Percentiles rank a stretch among this genome's conserved stretches.
phyloP scores from a whole-genome alignment of 164 flowering plant species.

The Pachysandra terminalis region DNA sequence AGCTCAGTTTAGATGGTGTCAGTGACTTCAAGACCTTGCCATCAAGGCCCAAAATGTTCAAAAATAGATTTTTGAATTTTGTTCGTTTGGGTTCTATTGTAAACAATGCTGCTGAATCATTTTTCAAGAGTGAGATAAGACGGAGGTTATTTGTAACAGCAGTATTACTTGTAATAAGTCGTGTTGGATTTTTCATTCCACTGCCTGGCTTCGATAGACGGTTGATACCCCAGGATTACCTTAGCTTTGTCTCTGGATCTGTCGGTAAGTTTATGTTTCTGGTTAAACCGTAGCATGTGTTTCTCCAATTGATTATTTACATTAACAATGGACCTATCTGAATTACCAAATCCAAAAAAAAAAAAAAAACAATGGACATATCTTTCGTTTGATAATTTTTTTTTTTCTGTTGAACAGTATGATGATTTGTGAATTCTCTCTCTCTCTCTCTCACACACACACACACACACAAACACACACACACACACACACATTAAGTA shows the following conservation, averaged over 20 bases:
- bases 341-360: too few relatives aligned
- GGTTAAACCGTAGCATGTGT: too few relatives aligned
- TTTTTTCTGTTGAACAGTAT: too few relatives aligned
- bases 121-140: slow-evolving; percentile 97
- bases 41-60: slow-evolving; percentile 38
- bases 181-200: slow-evolving; percentile 91
- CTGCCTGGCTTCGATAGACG: slow-evolving; percentile 95
- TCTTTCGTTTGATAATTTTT: too few relatives aligned
- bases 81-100: slow-evolving; percentile 70
- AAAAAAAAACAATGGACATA: too few relatives aligned
- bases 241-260: slow-evolving; percentile 83
- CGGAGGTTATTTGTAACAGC: slow-evolving; percentile 90
- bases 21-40: slow-evolving; percentile 13
- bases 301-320: neutral
- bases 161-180: slow-evolving; percentile 67
- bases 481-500: too few relatives aligned
- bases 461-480: too few relatives aligned
- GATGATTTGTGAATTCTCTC: too few relatives aligned
- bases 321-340: too few relatives aligned
- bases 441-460: too few relatives aligned
- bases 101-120: slow-evolving; percentile 79
- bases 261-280: slow-evolving; percentile 47
- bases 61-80: slow-evolving; percentile 69
- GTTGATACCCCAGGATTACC: slow-evolving; percentile 79
- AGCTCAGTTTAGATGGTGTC: slow-evolving; percentile 13